Percentiles rank a stretch among this genome's conserved stretches.
Conservation (phyloP, 371 early-diverging fungal species). For the Cokeromyces recurvatus region DNA sequence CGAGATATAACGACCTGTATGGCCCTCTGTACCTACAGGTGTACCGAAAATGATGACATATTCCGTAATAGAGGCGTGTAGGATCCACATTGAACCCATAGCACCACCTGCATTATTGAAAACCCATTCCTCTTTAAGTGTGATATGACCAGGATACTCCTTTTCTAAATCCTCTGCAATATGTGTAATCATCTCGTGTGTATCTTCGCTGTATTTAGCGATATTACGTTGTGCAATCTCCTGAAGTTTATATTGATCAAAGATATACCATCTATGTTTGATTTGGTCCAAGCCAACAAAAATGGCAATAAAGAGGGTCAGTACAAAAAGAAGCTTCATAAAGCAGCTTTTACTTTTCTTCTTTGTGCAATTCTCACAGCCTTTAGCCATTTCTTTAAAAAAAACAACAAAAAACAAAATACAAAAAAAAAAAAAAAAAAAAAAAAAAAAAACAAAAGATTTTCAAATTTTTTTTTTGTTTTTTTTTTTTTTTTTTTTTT, state of each 20-base stretch:
- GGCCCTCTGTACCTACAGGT: conserved; percentile 54
- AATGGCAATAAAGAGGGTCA: conserved; percentile 22
- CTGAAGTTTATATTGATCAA: conserved; percentile 42
- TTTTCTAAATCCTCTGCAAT: conserved; percentile 36
- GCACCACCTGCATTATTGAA: conserved; percentile 58
- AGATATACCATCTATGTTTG: conserved; percentile 36
- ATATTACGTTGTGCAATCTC: conserved; percentile 41
- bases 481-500: too few relatives aligned
- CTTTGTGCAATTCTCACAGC: conserved; percentile 3
- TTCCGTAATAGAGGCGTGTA: conserved; percentile 50
- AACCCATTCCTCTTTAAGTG: conserved; percentile 46
- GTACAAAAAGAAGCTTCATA: conserved; percentile 19
- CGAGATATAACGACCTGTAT: conserved; percentile 45
- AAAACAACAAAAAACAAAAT: too few relatives aligned
- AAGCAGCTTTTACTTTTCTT: conserved; percentile 14
- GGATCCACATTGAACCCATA: conserved; percentile 54
- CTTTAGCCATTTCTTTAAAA: too few relatives aligned
- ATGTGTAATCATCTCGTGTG: conserved; percentile 23
- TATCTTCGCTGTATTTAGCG: conserved; percentile 32
- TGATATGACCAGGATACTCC: conserved; percentile 43
- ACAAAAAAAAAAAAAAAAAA: too few relatives aligned
- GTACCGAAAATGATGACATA: conserved; percentile 56
- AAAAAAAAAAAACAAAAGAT: too few relatives aligned
- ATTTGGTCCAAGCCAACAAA: conserved; percentile 37
- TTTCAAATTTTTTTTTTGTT: too few relatives aligned